A percentile compares a stretch with the other conserved stretches of the same genome.
Evolutionary conservation across 805 yeast genomes (phyloP).

Genomic region (Saccharomycopsis sp.): DNA sequence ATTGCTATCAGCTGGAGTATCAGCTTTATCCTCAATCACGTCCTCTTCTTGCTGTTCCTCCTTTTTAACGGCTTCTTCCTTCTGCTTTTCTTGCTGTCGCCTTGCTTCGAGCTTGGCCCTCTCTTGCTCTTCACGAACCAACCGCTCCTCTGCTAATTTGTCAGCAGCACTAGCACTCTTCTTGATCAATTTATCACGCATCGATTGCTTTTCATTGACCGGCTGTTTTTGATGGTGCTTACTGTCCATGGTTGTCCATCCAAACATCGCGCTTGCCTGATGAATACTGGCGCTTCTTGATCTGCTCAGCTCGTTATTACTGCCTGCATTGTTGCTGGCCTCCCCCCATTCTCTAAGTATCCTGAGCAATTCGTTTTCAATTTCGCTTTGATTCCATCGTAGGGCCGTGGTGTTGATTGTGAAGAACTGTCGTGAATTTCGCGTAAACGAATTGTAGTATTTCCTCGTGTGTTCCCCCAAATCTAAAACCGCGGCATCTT

Average conservation of each 20-base stretch:
- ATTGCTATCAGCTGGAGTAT: neutral
- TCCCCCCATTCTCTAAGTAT: slow-evolving; percentile 11
- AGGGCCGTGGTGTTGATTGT: neutral
- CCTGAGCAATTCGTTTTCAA: slow-evolving; percentile 9
- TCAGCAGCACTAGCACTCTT: slow-evolving; percentile 15
- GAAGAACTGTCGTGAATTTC: slow-evolving; percentile 18
- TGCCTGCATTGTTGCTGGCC: neutral
- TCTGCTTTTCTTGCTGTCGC: neutral
- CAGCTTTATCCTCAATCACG: neutral
- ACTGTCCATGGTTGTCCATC: slow-evolving; percentile 17
- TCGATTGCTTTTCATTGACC: neutral
- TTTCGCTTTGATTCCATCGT: slow-evolving; percentile 17
- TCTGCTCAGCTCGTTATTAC: neutral
- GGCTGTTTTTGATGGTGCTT: neutral
- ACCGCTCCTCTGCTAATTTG: slow-evolving; percentile 5
- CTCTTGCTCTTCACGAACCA: slow-evolving; percentile 6
- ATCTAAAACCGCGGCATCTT: slow-evolving; percentile 9
- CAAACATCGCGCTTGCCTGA: slow-evolving; percentile 18
- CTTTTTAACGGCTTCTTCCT: neutral
- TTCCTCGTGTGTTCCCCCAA: slow-evolving; percentile 13
- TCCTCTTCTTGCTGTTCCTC: slow-evolving; percentile 2
- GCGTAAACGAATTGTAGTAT: slow-evolving; percentile 13
- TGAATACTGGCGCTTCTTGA: slow-evolving; percentile 3
- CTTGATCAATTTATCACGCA: slow-evolving; percentile 12
- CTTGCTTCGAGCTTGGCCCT: neutral